phyloP scores from a whole-genome alignment of 2,329 filamentous ascomycete genomes.

The Boeremia exigua region DNA sequence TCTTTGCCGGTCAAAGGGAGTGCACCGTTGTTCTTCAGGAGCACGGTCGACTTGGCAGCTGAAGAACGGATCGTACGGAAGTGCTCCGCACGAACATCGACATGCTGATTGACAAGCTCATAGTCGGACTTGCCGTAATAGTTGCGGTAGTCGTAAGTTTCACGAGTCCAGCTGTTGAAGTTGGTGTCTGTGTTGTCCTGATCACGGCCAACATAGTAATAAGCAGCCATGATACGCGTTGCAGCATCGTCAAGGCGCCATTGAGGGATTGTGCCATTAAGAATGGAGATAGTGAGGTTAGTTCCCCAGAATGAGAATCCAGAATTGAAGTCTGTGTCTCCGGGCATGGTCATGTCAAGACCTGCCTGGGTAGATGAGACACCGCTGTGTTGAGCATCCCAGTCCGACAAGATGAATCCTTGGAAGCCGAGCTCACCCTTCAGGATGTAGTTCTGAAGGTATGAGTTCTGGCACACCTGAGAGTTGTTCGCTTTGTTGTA shows the following conservation, averaged over 20 bases:
- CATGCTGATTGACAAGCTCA: constrained; percentile 75
- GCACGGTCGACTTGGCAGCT: constrained; percentile 79
- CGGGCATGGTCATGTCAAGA: constrained; percentile 83
- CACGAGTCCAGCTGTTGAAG: constrained; percentile 85
- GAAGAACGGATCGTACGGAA: constrained; percentile 74
- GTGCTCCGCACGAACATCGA: constrained; percentile 83
- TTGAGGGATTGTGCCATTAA: constrained; percentile 87
- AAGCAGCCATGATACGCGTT: constrained; percentile 75
- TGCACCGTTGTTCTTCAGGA: constrained; percentile 70
- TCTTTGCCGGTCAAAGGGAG: constrained; percentile 55
- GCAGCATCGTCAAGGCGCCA: constrained; percentile 93
- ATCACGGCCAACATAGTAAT: constrained; percentile 68
- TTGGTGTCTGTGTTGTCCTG: constrained; percentile 66
- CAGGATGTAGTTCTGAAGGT: constrained; percentile 74
- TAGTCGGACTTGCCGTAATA: constrained; percentile 65
- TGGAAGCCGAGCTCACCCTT: constrained; percentile 84
- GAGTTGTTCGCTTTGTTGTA: constrained; percentile 84
- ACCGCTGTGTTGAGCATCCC: constrained; percentile 76
- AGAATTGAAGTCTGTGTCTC: constrained; percentile 78
- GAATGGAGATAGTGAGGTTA: constrained; percentile 84
- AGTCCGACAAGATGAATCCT: constrained; percentile 72
- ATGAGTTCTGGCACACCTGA: constrained; percentile 80
- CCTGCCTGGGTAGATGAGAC: constrained; percentile 72
- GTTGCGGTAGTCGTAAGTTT: constrained; percentile 76
- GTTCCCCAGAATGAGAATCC: constrained; percentile 80